Conservation (phyloP, 139 green algal species). For the Chlamydomonas sphaeroides region DNA sequence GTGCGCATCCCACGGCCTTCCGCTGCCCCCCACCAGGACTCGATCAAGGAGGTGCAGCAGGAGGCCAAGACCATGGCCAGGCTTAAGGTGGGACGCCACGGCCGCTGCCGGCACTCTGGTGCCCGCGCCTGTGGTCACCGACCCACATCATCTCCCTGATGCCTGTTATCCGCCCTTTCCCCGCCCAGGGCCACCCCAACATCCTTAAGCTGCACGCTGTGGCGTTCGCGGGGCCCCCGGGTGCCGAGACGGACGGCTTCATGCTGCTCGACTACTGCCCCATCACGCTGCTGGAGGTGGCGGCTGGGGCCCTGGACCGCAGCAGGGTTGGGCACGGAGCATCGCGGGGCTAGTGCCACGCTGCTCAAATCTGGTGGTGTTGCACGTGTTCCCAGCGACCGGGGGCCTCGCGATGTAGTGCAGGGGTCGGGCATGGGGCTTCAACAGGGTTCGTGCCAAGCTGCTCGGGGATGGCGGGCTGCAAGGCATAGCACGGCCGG, state of each 20-base stretch:
- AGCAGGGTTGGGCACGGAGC: too few relatives aligned
- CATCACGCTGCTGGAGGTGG: constrained; percentile 66
- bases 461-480: too few relatives aligned
- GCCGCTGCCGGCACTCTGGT: not conserved
- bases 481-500: too few relatives aligned
- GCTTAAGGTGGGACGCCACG: constrained; percentile 29
- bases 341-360: too few relatives aligned
- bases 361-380: too few relatives aligned
- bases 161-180: not conserved
- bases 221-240: constrained; percentile 62
- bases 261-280: constrained; percentile 86
- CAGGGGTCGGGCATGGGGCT: too few relatives aligned
- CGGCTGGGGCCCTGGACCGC: too few relatives aligned
- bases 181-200: constrained; percentile 61
- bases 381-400: too few relatives aligned
- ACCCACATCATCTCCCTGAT: too few relatives aligned
- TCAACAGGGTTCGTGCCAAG: too few relatives aligned
- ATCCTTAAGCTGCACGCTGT: constrained; percentile 74
- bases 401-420: too few relatives aligned
- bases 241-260: constrained; percentile 75
- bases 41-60: constrained; percentile 42
- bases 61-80: constrained; percentile 52
- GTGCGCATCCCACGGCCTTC: too few relatives aligned
- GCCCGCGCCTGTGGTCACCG: not conserved
- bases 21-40: constrained; percentile 24